Evolutionary conservation across 805 yeast species (phyloP), one percentile per base, ranked within the genome.

Genomic region (Metschnikowia lachancei): DNA sequence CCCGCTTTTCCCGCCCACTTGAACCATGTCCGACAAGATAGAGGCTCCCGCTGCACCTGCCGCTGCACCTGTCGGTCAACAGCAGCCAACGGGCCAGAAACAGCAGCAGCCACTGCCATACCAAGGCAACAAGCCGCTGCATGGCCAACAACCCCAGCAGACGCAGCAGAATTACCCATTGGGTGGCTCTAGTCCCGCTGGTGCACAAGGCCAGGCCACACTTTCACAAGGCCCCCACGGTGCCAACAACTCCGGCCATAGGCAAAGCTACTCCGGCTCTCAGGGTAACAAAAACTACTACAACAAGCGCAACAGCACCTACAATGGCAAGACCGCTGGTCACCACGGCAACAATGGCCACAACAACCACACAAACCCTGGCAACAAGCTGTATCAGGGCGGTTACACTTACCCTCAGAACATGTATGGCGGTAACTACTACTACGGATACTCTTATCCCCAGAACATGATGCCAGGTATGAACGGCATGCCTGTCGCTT

Each of bases 351-450:
- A 17, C 47, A 46, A 45, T 45, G 30, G 11, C 36, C 7, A 17
- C 22, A 33, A 33, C 17, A 16, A 16, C 35, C 35, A 32, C 35
- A 32, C 17, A 44, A 45, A 42, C 47, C 31, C 31, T 22, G 44
- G 34, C 50, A 47, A 50, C 46, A 41, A 50, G 51, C 62, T 54
- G 46, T 52, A 54, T 52, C 31, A 53, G n/a, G 45, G 40, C 34
- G 46, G 35, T 10, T 50, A 49, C 36, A 31, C 48, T 16, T 54
- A 46, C 38, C 41, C 50, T 19, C 52, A 52, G 36, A 41, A 45
- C 41, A 42, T 51, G 43, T 51, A 51, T 45, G 47, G 47, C 13
- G 53, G 49, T 30, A 40, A 43, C 39, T 51, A 49, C 50, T 53
- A 43, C 46, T 34, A 40, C 18, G 16, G 9, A 13, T 49, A 49